Conservation (phyloP, 352 stramenopile species). For the Phytophthora quininea region DNA sequence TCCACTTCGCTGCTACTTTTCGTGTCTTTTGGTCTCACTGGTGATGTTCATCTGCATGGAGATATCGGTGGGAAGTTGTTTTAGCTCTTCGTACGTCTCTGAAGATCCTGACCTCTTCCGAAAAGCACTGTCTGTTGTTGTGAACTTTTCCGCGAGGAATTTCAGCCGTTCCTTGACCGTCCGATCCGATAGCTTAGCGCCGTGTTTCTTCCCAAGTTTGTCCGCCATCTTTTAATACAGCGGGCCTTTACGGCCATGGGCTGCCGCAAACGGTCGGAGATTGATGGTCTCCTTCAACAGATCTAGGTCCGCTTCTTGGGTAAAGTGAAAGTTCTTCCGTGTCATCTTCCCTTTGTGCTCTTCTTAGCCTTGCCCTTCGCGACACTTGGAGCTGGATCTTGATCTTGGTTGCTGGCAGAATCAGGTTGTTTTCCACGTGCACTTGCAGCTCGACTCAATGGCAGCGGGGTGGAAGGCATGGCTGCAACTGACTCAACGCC, state of each 20-base stretch:
- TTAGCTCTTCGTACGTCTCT: slow-evolving; percentile 14
- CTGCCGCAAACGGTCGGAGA: slow-evolving; percentile 1
- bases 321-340: slow-evolving; percentile 8
- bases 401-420: not conserved
- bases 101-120: slow-evolving; percentile 3
- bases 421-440: not conserved
- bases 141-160: not conserved
- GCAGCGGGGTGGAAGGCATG: not conserved
- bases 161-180: not conserved
- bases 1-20: slow-evolving; percentile 1
- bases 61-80: slow-evolving; percentile 10
- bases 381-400: not conserved
- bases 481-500: slow-evolving; percentile 5
- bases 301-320: not conserved
- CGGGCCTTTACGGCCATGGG: not conserved
- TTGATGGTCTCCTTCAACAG: slow-evolving; percentile 8
- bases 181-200: not conserved
- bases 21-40: not conserved
- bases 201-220: not conserved
- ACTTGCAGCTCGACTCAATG: not conserved
- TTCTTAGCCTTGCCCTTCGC: not conserved
- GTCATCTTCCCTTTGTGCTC: not conserved
- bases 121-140: not conserved
- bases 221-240: not conserved
- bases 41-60: not conserved